Evolutionary conservation across 2,329 filamentous ascomycete species (phyloP), one percentile per base, ranked within the genome.

Genomic region (Chalaropsis thielavioides): DNA sequence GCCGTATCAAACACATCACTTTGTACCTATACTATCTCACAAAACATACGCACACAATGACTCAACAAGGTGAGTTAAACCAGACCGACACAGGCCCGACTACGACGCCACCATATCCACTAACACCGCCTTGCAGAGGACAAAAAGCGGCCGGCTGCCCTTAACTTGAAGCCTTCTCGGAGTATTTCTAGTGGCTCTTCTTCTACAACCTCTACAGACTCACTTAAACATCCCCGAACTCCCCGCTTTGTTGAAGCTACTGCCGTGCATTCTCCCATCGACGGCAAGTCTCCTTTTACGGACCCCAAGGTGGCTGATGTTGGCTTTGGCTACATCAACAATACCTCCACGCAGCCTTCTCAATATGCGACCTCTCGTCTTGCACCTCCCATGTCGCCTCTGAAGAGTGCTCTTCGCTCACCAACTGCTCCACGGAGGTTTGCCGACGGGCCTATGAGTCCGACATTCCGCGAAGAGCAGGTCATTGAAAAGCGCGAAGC

Each of bases 381-480:
- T 13, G 83, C 82, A 79, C 83, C 86, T 44, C 89, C 90, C 63
- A 86, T 81, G 70, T 88, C 89, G 22, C 90, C 90, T 6, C 82
- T 96, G 70, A 95, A 94, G 80, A 95, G 90, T 75, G 92, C 91
- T 64, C 81, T 96, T 80, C 95, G 84, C 77, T 86, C 89, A 19
- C 92, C 92, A 3, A 90, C 91, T 22, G 92, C 90, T 1, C 89
- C 82, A 35, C 83, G 87, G 71, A 83, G 81, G 68, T 77, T 92
- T 63, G 54, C 54, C 27, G 79, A 80, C 69, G 94, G 92, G 74
- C 88, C 89, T 22, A 77, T 96, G 69, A 96, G 91, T 76, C 92
- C 92, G 49, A 96, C 92, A 0, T 97, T 96, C 74, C 81, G 83
- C 62, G 89, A 97, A 76, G 92, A 96, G 76, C 84, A 92, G 62